phyloP scores from a whole-genome alignment of 306 rosid species.

The Betula pendula region DNA sequence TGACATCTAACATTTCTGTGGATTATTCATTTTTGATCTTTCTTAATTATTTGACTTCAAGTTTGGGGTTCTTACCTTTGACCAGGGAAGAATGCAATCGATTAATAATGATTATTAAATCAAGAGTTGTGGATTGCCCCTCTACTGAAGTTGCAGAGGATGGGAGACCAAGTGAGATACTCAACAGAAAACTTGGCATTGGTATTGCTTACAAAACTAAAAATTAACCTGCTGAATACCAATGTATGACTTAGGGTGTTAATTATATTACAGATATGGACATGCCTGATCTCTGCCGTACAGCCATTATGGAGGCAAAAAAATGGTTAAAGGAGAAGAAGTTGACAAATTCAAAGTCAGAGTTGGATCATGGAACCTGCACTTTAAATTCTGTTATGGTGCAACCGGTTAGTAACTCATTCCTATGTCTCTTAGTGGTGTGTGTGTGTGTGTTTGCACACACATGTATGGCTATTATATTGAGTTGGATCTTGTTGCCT shows the following conservation, averaged over 20 bases:
- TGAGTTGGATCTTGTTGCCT: neutral
- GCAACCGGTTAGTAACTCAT: conserved; percentile 54
- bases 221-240: neutral
- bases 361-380: conserved; percentile 50
- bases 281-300: conserved; percentile 55
- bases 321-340: conserved; percentile 83
- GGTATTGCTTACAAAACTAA: conserved; percentile 32
- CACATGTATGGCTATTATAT: neutral
- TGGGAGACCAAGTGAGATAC: conserved; percentile 46
- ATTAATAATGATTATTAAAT: conserved; percentile 64
- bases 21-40: conserved; percentile 11
- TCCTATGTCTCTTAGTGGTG: conserved; percentile 17
- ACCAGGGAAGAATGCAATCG: conserved; percentile 86
- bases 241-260: conserved; percentile 8
- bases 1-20: conserved; percentile 8
- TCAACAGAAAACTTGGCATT: conserved; percentile 35
- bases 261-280: conserved; percentile 39
- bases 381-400: conserved; percentile 37
- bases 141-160: conserved; percentile 38
- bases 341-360: conserved; percentile 52
- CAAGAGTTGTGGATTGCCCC: conserved; percentile 69
- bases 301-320: conserved; percentile 84
- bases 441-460: neutral
- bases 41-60: conserved; percentile 22
- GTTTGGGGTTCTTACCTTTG: conserved; percentile 30